A percentile compares a stretch with the other conserved stretches of the same genome.
Conservation (phyloP, 2,329 filamentous ascomycete species). For the Cucurbitaria berberidis region DNA sequence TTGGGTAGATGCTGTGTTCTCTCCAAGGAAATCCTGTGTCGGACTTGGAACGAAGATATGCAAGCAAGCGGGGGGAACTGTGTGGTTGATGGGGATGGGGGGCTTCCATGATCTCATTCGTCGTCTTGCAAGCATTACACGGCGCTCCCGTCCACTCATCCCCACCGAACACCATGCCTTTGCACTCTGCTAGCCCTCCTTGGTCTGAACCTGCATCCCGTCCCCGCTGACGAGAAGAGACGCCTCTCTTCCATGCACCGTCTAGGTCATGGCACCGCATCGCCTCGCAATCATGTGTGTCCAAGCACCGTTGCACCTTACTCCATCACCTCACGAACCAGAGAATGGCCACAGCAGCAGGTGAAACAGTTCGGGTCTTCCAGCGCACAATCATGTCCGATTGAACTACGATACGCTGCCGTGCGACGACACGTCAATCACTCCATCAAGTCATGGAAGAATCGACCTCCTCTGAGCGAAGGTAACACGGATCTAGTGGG, state of each 20-base stretch:
- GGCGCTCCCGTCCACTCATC: conserved; percentile 5
- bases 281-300: conserved; percentile 28
- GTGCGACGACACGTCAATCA: conserved; percentile 6
- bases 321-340: not conserved
- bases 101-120: conserved; percentile 15
- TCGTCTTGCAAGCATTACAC: conserved; percentile 1
- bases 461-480: no score
- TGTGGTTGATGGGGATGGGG: not conserved
- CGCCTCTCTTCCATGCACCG: conserved; percentile 17
- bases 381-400: conserved; percentile 1
- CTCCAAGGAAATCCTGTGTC: not conserved
- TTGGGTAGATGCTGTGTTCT: not conserved
- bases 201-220: conserved; percentile 10
- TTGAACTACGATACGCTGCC: not conserved
- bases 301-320: conserved; percentile 4
- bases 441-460: no score
- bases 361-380: conserved; percentile 1
- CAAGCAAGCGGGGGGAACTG: not conserved
- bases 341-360: not conserved
- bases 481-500: no score
- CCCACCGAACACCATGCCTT: conserved; percentile 7
- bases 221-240: not conserved
- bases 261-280: conserved; percentile 23
- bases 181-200: conserved; percentile 2
- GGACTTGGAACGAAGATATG: not conserved